Evolutionary conservation across 208 protist species (phyloP).

Genomic region (Trypanosoma grayi): DNA sequence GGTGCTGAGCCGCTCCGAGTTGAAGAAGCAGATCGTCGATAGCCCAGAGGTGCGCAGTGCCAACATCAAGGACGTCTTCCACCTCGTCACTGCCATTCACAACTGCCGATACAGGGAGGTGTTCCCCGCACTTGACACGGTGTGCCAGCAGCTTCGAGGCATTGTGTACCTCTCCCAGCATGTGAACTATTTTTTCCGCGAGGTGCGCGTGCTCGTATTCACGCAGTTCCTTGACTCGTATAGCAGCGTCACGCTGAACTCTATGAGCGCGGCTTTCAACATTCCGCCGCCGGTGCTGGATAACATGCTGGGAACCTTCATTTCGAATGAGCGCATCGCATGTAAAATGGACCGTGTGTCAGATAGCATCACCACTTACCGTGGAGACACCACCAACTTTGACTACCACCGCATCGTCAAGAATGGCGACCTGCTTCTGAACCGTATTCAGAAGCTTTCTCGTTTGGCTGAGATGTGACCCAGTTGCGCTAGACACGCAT

Average conservation of each 20-base stretch:
- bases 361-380: conserved; percentile 95
- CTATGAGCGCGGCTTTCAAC: conserved; percentile 96
- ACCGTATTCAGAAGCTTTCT: conserved; percentile 98
- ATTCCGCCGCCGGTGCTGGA: conserved; percentile 87
- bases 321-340: conserved; percentile 94
- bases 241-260: conserved; percentile 94
- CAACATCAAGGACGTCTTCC: conserved; percentile 87
- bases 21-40: conserved; percentile 91
- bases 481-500: too few relatives aligned
- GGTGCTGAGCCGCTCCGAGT: conserved; percentile 81
- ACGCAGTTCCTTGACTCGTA: conserved; percentile 99
- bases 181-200: conserved; percentile 95
- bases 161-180: conserved; percentile 94
- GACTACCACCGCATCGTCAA: conserved; percentile 97
- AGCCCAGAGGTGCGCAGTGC: conserved; percentile 91
- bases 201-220: conserved; percentile 96
- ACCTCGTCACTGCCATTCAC: conserved; percentile 92
- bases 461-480: conserved; percentile 93
- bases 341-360: conserved; percentile 98
- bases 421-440: conserved; percentile 97
- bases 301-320: conserved; percentile 97
- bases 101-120: conserved; percentile 95
- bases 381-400: conserved; percentile 95
- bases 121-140: conserved; percentile 88
- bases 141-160: conserved; percentile 88